Base-by-base conservation (phyloP, 495 filamentous ascomycete species). In the Podospora pseudocomata region DNA sequence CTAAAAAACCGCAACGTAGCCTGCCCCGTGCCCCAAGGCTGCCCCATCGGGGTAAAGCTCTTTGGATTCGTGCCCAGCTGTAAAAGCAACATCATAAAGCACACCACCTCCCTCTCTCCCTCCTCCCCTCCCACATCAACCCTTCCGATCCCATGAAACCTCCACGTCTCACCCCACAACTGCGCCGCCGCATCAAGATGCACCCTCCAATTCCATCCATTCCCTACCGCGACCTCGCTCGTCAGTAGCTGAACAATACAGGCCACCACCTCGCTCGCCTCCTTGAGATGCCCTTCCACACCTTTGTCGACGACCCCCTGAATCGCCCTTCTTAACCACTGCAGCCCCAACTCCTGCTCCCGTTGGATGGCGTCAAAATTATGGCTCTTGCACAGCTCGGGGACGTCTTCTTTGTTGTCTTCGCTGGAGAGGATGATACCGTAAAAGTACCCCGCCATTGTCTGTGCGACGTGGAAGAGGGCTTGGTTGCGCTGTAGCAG, bases 221-320 rank as follows among this genome's bases (percentile, higher is more conserved):
- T 83, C 26, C 71, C 70, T 20, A 83, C 70, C 20, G 79, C 69
- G 58, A 83, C 80, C 60, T 86, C 85, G 66, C 84, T 84, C 15
- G 81, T 80, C 65, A 85, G 77, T 53, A 87, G 64, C 67, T 86
- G 84, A 61, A 86, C 78, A 72, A 87, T 84, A 78, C 81, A 82
- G 58, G 79, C 75, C 80, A 86, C 77, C 58, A 86, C 81, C 18
- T 80, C 75, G 30, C 74, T 72, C 26, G 72, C 72, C 49, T 80
- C 77, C 39, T 56, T 55, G 1, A 76, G 72, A 54, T 77, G 70
- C 53, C 67, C 66, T 55, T 67, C 69, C 27, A 77, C 74, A 16
- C 77, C 76, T 26, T 78, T 72, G 39, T 64, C 67, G 63, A 80
- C 71, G 26, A 84, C 75, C 44, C 76, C 73, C 55, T 77, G 72